Base-by-base conservation (phyloP, 768 basidiomycete species). In the Boletus insuetus region DNA sequence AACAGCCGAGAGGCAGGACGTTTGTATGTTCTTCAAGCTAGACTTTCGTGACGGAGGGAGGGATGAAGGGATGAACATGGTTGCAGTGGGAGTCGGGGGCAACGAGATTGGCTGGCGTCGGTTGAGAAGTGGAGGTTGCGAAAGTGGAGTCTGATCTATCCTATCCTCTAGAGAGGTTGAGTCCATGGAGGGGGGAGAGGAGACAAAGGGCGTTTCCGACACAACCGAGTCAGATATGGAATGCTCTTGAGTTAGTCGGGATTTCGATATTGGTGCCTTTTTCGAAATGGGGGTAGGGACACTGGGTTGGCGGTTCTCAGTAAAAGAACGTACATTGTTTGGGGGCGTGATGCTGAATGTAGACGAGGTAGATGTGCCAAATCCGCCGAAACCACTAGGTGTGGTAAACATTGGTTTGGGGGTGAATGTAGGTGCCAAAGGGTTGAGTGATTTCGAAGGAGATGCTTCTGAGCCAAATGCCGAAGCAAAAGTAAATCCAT, bases 101-200 rank as follows among this genome's bases (percentile, higher is more conserved):
- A 72, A 50, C 4, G 73, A 74, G 29, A 72, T 69, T 31, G 73
- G 69, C 22, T 58, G 61, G 11, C 52, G 68, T 58, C 68, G 66
- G 49, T 50, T 53, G 13, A 72, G 64, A 43, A 59, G 64, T 26
- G 71, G 71, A 4, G 73, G 73, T 52, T 60, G 62, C 19, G 47
- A 31, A 29, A 46, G 60, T 43, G 56, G 51, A 12, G 49, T 62
- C 29, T 59, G 66, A 44, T 32, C 50, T 22, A 37, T 49, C 24
- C 20, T 14, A 19, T 22, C 43, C 20, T 60, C 61, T 19, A 56
- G 34, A 32, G 53, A 37, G 20, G 50, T 32, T 34, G 55, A 41
- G 42, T 43, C n/a, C 44, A 58, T 54, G 9, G 61, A 39, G 3
- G 66, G 60, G 20, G 56, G 49, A 22, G 62, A 58, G 12, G 63